Percentiles rank a stretch among this genome's conserved stretches.
These are phyloP conservation scores for Amyloporia xantha DNA, from an alignment of 768 basidiomycete species.

Conservation along the genomic window DNA sequence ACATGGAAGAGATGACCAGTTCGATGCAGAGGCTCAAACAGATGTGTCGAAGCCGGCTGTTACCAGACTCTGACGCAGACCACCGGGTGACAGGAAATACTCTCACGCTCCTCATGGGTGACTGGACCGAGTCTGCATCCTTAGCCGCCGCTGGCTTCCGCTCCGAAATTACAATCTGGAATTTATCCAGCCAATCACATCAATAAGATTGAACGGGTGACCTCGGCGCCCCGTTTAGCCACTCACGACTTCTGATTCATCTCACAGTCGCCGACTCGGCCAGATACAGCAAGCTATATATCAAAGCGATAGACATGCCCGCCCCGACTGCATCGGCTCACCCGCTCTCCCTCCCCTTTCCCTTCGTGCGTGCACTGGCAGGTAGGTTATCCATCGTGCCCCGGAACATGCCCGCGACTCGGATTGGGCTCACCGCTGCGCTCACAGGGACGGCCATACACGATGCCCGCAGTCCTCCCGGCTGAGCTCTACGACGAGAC, in stretches of 20 bases:
- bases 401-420: neutral
- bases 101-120: no score
- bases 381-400: neutral
- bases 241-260: neutral
- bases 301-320: neutral
- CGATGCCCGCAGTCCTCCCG: constrained; percentile 14
- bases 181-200: no score
- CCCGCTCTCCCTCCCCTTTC: neutral
- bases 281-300: neutral
- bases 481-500: constrained; percentile 23
- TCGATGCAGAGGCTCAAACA: no score
- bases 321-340: neutral
- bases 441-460: neutral
- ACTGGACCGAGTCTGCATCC: no score
- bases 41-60: neutral
- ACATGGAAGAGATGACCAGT: neutral
- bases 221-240: no score
- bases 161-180: no score
- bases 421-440: neutral
- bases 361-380: no score
- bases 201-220: neutral
- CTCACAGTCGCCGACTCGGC: neutral
- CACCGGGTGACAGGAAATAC: neutral
- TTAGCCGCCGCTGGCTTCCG: no score
- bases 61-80: neutral